phyloP scores from a whole-genome alignment of 139 green algal genomes.

The Closterium sp. region DNA sequence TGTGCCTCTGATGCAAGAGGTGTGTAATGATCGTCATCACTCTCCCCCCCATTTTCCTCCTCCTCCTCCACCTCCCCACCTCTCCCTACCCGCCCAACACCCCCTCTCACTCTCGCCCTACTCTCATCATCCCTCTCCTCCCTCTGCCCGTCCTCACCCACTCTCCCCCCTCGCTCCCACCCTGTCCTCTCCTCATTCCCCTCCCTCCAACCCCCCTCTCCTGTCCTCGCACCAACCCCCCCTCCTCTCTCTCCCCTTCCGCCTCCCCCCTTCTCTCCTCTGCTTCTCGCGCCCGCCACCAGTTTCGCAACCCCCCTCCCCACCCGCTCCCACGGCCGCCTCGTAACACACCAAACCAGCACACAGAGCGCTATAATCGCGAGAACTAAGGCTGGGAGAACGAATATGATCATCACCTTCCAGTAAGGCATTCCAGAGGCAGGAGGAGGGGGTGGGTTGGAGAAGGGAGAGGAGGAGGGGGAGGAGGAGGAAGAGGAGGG shows the following conservation, averaged over 20 bases:
- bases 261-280: not conserved
- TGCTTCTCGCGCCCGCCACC: not conserved
- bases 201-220: not conserved
- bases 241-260: not conserved
- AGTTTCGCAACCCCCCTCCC: not conserved
- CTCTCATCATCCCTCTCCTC: not conserved
- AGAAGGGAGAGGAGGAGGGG: not conserved
- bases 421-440: not conserved
- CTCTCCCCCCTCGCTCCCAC: not conserved
- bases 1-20: not conserved
- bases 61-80: not conserved
- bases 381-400: not conserved
- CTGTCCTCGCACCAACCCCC: not conserved
- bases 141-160: not conserved
- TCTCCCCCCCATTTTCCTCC: not conserved
- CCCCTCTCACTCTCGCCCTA: not conserved
- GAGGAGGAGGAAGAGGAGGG: slow-evolving; percentile 1
- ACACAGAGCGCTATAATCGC: not conserved
- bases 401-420: not conserved
- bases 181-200: not conserved
- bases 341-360: not conserved
- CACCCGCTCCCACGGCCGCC: not conserved
- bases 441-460: not conserved
- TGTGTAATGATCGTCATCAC: not conserved
- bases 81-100: not conserved